Conservation (phyloP, 2,329 filamentous ascomycete genomes). For the Aureobasidium sp. region DNA sequence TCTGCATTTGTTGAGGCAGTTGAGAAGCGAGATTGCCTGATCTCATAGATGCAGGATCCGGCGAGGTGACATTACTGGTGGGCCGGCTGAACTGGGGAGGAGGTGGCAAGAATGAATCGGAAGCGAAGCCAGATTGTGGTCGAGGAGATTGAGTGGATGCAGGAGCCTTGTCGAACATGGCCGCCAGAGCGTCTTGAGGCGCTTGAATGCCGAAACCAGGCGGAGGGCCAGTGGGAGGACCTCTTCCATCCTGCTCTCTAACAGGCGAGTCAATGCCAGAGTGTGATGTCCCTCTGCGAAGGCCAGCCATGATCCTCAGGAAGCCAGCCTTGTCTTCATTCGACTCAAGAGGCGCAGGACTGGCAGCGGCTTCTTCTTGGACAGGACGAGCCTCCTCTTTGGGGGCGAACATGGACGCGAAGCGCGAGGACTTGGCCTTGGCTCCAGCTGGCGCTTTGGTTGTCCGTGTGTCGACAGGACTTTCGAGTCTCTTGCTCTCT, state of each 20-base stretch:
- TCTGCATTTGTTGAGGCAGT: conserved; percentile 11
- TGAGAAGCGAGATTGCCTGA: conserved; percentile 8
- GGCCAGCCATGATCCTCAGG: conserved; percentile 71
- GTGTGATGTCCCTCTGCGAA: conserved; percentile 49
- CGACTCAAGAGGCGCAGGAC: conserved; percentile 23
- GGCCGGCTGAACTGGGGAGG: conserved; percentile 8
- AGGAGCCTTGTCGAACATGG: conserved; percentile 15
- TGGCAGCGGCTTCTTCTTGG: conserved; percentile 18
- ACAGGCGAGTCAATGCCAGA: conserved; percentile 17
- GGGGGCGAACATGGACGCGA: conserved; percentile 63
- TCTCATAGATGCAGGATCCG: conserved; percentile 5
- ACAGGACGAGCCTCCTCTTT: conserved; percentile 29
- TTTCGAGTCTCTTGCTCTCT: conserved; percentile 43
- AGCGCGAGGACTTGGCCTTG: conserved; percentile 72
- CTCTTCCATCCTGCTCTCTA: conserved; percentile 17
- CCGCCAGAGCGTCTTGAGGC: conserved; percentile 9
- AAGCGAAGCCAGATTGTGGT: conserved; percentile 10
- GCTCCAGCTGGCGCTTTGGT: conserved; percentile 29
- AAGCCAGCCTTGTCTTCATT: conserved; percentile 81
- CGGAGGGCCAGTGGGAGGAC: conserved; percentile 1
- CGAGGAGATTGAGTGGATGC: conserved; percentile 9
- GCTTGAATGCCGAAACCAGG: neutral
- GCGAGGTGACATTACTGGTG: conserved; percentile 11
- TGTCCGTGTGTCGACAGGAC: conserved; percentile 30
- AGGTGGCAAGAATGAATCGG: conserved; percentile 5